Evolutionary conservation across 2,329 filamentous ascomycete genomes (phyloP).

Genomic region (Intubia oerlemansii): DNA sequence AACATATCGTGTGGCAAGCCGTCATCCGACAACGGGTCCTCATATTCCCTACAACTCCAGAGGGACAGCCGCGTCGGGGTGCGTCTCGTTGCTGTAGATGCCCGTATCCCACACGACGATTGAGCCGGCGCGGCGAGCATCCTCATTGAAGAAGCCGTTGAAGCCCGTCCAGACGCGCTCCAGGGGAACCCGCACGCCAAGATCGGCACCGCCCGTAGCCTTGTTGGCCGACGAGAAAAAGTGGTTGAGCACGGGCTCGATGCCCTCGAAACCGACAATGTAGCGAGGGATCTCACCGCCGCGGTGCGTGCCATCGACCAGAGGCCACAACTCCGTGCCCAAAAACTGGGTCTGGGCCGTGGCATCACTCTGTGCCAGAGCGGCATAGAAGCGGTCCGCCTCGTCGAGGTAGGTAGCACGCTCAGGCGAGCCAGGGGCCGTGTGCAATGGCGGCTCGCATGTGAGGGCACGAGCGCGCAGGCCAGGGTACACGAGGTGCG

Average conservation of each 20-base stretch:
- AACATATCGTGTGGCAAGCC: too few species aligned
- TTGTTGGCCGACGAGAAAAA: constrained; percentile 14
- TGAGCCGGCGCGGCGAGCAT: constrained; percentile 31
- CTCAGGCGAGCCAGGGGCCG: constrained; percentile 32
- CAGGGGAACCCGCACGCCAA: constrained; percentile 18
- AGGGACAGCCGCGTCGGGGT: constrained; percentile 3
- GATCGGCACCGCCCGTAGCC: constrained; percentile 13
- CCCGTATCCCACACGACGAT: constrained; percentile 39
- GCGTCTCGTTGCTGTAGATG: constrained; percentile 10
- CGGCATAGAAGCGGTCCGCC: constrained; percentile 75
- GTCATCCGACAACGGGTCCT: too few species aligned
- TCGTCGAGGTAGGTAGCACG: constrained; percentile 62
- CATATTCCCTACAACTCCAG: neutral
- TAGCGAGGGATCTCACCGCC: constrained; percentile 27
- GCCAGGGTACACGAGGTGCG: constrained; percentile 54
- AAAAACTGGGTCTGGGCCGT: constrained; percentile 25
- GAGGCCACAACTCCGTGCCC: constrained; percentile 25
- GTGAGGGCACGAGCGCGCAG: constrained; percentile 68
- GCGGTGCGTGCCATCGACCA: neutral
- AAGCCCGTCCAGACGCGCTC: constrained; percentile 31
- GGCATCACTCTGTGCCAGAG: constrained; percentile 13
- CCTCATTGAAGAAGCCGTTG: constrained; percentile 43
- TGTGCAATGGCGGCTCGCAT: constrained; percentile 71
- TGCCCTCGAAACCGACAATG: constrained; percentile 38
- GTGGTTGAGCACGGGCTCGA: constrained; percentile 26